phyloP scores from a whole-genome alignment of 805 yeast genomes.

The Metschnikowia borealis region DNA sequence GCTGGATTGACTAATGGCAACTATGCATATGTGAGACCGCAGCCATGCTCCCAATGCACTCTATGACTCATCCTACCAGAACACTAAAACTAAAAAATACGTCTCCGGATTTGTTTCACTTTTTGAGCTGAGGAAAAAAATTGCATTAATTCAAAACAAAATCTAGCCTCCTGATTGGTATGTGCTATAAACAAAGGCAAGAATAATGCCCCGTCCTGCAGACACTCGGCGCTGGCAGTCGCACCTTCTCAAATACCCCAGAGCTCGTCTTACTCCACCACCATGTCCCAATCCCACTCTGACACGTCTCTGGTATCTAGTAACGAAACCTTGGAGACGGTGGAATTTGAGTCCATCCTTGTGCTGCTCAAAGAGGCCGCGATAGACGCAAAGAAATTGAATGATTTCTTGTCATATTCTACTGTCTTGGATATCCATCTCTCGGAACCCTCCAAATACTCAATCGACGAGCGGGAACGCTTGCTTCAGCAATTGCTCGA shows the following conservation, averaged over 20 bases:
- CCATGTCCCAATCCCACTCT: constrained; percentile 14
- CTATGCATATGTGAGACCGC: too few species aligned
- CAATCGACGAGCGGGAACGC: constrained; percentile 45
- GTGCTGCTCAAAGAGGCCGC: constrained; percentile 29
- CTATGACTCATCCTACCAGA: too few species aligned
- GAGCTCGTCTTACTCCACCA: neutral
- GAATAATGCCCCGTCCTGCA: neutral
- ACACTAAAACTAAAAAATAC: too few species aligned
- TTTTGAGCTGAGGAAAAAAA: too few species aligned
- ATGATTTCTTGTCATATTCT: constrained; percentile 68
- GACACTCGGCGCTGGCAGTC: neutral
- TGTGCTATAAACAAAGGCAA: neutral
- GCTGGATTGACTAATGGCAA: too few species aligned
- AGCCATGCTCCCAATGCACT: too few species aligned
- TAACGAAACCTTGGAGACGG: constrained; percentile 15
- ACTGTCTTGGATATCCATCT: constrained; percentile 65
- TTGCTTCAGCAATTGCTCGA: constrained; percentile 46
- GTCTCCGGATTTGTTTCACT: too few species aligned
- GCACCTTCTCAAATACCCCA: constrained; percentile 3
- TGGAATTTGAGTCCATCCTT: constrained; percentile 24
- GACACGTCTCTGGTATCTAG: constrained; percentile 13
- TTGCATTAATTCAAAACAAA: neutral
- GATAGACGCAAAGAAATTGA: constrained; percentile 37
- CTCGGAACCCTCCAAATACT: constrained; percentile 42
- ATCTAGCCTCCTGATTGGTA: neutral